A percentile compares a stretch with the other conserved stretches of the same genome.
Conservation (phyloP, 1,139 yeast genomes). For the Lodderomyces theae region DNA sequence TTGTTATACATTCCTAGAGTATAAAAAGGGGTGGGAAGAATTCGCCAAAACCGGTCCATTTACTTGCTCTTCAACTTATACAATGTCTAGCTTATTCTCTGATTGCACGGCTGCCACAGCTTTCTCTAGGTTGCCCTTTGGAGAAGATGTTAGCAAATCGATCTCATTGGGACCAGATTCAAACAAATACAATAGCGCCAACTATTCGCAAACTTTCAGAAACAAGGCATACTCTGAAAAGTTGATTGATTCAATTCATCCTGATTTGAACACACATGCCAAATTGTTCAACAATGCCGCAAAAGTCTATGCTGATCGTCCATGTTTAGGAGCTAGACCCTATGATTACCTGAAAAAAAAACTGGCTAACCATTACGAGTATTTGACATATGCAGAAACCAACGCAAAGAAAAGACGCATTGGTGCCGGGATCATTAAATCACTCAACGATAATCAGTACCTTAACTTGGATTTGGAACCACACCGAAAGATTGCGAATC, state of each 20-base stretch:
- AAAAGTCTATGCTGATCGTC: slow-evolving; percentile 18
- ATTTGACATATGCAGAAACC: slow-evolving; percentile 18
- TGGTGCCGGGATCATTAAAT: slow-evolving; percentile 31
- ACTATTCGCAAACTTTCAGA: slow-evolving; percentile 14
- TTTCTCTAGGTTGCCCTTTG: slow-evolving; percentile 16
- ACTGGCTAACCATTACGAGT: slow-evolving; percentile 17
- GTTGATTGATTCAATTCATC: slow-evolving; percentile 17
- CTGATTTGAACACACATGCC: slow-evolving; percentile 28
- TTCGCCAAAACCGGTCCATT: not conserved
- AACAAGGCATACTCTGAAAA: slow-evolving; percentile 13
- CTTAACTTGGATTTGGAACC: slow-evolving; percentile 17
- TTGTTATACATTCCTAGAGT: not conserved
- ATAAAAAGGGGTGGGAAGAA: not conserved
- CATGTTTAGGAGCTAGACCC: slow-evolving; percentile 29
- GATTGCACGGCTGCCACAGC: slow-evolving; percentile 13
- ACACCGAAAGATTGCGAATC: slow-evolving; percentile 24
- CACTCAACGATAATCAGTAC: slow-evolving; percentile 25
- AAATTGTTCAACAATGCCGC: slow-evolving; percentile 28
- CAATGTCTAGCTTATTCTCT: slow-evolving; percentile 13
- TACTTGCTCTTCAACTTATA: not conserved
- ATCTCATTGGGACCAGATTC: slow-evolving; percentile 6
- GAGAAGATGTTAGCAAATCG: slow-evolving; percentile 7
- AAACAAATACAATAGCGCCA: slow-evolving; percentile 7
- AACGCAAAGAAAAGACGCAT: slow-evolving; percentile 19
- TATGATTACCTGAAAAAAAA: slow-evolving; percentile 22